Evolutionary conservation across 2,329 filamentous ascomycete species (phyloP), one percentile per base, ranked within the genome.

Genomic region (Colletotrichum noveboracense): DNA sequence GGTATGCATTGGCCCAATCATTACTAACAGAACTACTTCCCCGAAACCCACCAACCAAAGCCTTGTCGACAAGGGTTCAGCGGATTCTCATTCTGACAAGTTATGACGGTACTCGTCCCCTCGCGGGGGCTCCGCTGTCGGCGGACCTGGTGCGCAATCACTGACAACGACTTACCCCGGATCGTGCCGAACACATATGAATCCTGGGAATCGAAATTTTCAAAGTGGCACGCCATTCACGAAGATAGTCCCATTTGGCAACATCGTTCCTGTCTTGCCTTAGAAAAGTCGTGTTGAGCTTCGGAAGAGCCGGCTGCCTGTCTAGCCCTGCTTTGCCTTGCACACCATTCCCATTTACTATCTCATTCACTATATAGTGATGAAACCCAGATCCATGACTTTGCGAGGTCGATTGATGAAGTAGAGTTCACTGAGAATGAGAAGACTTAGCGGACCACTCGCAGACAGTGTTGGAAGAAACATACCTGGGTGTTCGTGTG

Each of bases 71-170:
- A 34, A 12, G 12, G 32, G 32, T 6, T 34, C 32, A 34, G 5
- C 12, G 5, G 32, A 34, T 6, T 14, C 12, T 34, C 12, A 6
- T 13, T 34, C 12, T 34, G 32, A 34, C 32, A 13, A 34, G 32
- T 24, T 24, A 24, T 24, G 24, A 24, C 24, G 3, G 24, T 21
- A 12, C 43, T n/a, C 43, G 7, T 13, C 10, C 43, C 0, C 18
- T 0, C 1, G 43, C 6, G 43, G n/a, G 43, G 43, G n/a, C n/a
- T 48, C 34, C 34, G 34, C 34, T 36, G 13, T 5, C 7, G 34
- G 43, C n/a, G 43, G 43, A 48, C 43, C 43, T 48, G 43, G 43
- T 48, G n/a, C n/a, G 43, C n/a, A 52, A 52, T 24, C 43, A 52
- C 43, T 13, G 6, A 52, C n/a, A 13, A 52, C 43, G n/a, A 52